Evolutionary conservation across 495 filamentous ascomycete genomes (phyloP).

Genomic region (Neurospora africana): DNA sequence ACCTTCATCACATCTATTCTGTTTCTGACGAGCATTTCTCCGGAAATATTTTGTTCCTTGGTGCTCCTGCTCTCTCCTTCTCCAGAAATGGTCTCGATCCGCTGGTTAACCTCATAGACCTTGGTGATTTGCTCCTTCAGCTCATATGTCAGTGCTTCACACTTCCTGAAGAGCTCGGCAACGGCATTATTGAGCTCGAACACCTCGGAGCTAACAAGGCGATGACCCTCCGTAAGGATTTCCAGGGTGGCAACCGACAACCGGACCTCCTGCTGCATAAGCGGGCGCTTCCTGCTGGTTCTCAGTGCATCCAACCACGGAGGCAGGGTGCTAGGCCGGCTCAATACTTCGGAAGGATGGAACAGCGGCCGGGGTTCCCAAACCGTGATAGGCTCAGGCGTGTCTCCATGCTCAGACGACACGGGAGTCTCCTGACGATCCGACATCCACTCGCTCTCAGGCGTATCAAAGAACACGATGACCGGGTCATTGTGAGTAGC

Average conservation of each 20-base stretch:
- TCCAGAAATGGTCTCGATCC: conserved; percentile 56
- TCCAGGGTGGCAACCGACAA: conserved; percentile 66
- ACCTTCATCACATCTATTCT: conserved; percentile 49
- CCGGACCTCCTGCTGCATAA: conserved; percentile 60
- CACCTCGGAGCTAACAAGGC: conserved; percentile 63
- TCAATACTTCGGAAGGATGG: conserved; percentile 56
- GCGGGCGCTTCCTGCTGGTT: conserved; percentile 45
- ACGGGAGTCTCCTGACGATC: conserved; percentile 20
- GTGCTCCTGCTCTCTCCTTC: conserved; percentile 38
- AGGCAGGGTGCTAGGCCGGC: conserved; percentile 46
- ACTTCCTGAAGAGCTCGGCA: conserved; percentile 71
- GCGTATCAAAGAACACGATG: conserved; percentile 56
- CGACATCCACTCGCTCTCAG: conserved; percentile 33
- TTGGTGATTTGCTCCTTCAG: conserved; percentile 60
- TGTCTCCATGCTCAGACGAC: conserved; percentile 12
- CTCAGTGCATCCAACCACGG: conserved; percentile 51
- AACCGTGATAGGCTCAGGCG: conserved; percentile 24
- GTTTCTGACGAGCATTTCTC: conserved; percentile 44
- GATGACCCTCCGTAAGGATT: conserved; percentile 66
- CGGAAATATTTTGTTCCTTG: conserved; percentile 29
- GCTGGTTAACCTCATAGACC: conserved; percentile 53
- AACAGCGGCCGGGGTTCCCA: conserved; percentile 56
- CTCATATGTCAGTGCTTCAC: conserved; percentile 61
- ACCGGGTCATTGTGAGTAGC: conserved; percentile 51
- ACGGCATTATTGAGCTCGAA: conserved; percentile 60